Conservation (phyloP, 331 rosid species). For the Acacia pycnantha region DNA sequence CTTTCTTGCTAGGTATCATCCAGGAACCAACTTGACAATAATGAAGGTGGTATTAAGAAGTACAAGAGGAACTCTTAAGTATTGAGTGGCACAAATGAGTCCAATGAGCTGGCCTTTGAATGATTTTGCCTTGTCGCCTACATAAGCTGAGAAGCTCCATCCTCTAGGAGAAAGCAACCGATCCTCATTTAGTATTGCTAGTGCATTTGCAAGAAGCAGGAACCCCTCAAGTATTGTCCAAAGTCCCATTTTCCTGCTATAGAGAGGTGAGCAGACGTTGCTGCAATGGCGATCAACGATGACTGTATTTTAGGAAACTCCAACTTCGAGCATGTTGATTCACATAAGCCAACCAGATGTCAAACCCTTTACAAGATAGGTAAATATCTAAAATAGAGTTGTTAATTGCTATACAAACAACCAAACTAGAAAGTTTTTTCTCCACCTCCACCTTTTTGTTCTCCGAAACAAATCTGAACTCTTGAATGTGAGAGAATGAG, state of each 20-base stretch:
- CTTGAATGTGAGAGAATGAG: too few species aligned
- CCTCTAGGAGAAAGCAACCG: slow-evolving; percentile 65
- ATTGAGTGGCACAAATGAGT: slow-evolving; percentile 61
- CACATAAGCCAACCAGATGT: too few species aligned
- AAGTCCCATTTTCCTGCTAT: slow-evolving; percentile 57
- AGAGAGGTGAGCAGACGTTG: too few species aligned
- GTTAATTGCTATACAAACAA: too few species aligned
- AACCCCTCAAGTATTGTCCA: slow-evolving; percentile 67
- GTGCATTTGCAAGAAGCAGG: slow-evolving; percentile 60
- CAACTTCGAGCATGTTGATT: too few species aligned
- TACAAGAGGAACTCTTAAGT: slow-evolving; percentile 58
- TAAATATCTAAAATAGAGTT: too few species aligned
- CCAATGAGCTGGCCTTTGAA: slow-evolving; percentile 64
- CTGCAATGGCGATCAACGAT: too few species aligned
- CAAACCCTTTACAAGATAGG: too few species aligned
- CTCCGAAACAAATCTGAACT: too few species aligned
- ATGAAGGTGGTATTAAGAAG: slow-evolving; percentile 53
- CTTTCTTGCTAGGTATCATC: slow-evolving; percentile 35
- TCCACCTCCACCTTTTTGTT: neutral
- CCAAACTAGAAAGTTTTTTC: too few species aligned
- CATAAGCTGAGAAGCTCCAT: slow-evolving; percentile 56
- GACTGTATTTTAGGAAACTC: too few species aligned
- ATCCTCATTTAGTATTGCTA: slow-evolving; percentile 69
- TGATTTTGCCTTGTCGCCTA: slow-evolving; percentile 55
- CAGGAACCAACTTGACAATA: slow-evolving; percentile 53